Evolutionary conservation across 83 land plant species (phyloP), one percentile per base, ranked within the genome.

Genomic region (Isoetes engelmannii): DNA sequence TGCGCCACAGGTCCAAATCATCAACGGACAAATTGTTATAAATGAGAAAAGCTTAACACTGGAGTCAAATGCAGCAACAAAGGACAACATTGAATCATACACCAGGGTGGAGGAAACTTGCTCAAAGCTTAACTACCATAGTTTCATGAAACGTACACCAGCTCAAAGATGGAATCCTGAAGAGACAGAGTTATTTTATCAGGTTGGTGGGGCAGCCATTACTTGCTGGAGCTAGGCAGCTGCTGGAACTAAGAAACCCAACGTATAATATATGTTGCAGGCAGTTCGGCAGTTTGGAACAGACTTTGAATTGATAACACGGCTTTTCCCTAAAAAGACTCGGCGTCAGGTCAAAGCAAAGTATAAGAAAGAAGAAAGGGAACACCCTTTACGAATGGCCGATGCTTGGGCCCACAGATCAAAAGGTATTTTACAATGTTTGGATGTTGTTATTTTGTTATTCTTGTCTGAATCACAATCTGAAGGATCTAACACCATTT

Each of bases 251-350:
- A 28, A 28, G 37, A 28, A 28, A 28, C 2, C 2, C 37, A 28
- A 28, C 37, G 2, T 28, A 28, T 28, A 28, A 28, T 28, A 28
- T 28, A 28, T 28, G 37, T 28, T 28, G 37, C 80, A 91, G 97
- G 93, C 85, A 43, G 46, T 92, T 58, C 82, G 76, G 60, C 96
- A 87, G 69, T 89, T 92, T 82, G 97, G 97, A 37, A 81, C 97
- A 44, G 95, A 92, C 69, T 83, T 92, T 78, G 84, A 79, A 43
- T 73, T 92, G 84, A 84, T 92, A 65, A 83, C 82, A 77, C 81
- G 83, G 19, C 86, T 92, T 46, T 89, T 92, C 71, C 97, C 94
- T 55, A 82, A 80, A 51, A 75, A 84, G 47, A 89, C 87, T 67
- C 81, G 94, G 2, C 72, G 80, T 45, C 97, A 92, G 77, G 72